A percentile compares a stretch with the other conserved stretches of the same genome.
Conservation (phyloP, 176 grass and related monocot genomes). For the Triticum monococcum region DNA sequence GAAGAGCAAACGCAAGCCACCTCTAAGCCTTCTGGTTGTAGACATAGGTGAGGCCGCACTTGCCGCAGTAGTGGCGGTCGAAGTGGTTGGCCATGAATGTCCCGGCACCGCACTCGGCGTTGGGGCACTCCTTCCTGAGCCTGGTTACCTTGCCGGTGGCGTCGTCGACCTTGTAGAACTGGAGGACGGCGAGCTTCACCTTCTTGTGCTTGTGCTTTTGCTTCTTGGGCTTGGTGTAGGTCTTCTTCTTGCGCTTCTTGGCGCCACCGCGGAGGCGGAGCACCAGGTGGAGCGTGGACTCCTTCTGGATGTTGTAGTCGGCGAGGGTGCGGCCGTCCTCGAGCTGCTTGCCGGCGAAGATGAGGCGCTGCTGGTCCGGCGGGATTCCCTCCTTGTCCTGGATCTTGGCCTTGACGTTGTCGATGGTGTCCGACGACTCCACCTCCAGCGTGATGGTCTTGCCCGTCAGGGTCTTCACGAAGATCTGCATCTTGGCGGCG, state of each 20-base stretch:
- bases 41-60: constrained; percentile 78
- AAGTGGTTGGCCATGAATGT: constrained; percentile 90
- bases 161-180: constrained; percentile 77
- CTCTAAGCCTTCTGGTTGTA: constrained; percentile 54
- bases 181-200: constrained; percentile 73
- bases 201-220: constrained; percentile 77
- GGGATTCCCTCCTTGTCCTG: constrained; percentile 77
- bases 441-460: constrained; percentile 53
- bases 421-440: constrained; percentile 83
- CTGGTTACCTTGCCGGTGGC: constrained; percentile 68
- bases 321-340: constrained; percentile 71
- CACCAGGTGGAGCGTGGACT: constrained; percentile 63
- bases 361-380: constrained; percentile 72
- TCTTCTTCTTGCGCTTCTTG: constrained; percentile 84
- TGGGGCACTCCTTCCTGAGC: constrained; percentile 84
- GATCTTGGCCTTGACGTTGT: constrained; percentile 77
- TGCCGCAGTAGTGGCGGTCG: constrained; percentile 75
- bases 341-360: constrained; percentile 77
- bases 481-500: no score
- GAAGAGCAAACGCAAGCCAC: not conserved
- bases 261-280: constrained; percentile 53
- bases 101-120: constrained; percentile 64
- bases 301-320: constrained; percentile 88
- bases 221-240: constrained; percentile 81
- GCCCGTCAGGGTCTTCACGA: no score